Conservation (phyloP, 371 early-diverging fungal genomes). For the Basidiobolus meristosporus region DNA sequence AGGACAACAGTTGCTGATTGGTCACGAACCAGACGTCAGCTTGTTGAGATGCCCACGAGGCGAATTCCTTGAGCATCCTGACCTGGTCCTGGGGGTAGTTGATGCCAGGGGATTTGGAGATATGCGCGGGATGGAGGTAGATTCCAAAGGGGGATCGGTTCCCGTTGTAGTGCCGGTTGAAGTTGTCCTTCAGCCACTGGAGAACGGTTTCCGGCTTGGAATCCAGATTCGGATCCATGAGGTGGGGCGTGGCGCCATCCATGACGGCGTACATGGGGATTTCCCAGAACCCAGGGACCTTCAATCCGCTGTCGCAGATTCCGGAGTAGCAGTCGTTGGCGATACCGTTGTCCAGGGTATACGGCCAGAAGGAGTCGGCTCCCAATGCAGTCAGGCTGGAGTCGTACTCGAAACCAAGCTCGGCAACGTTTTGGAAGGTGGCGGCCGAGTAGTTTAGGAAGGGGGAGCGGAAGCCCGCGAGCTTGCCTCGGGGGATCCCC, state of each 20-base stretch:
- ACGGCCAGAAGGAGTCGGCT: conserved; percentile 45
- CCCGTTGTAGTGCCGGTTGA: conserved; percentile 38
- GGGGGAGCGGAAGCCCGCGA: conserved; percentile 51
- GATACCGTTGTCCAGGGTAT: conserved; percentile 50
- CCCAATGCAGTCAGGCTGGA: conserved; percentile 28
- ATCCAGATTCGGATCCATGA: conserved; percentile 51
- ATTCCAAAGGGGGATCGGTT: conserved; percentile 48
- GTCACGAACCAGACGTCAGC: conserved; percentile 47
- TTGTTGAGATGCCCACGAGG: conserved; percentile 19
- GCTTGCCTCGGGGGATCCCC: conserved; percentile 40
- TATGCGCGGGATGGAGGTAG: conserved; percentile 21
- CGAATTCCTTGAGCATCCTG: conserved; percentile 19
- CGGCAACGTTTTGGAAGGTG: conserved; percentile 21
- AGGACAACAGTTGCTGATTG: conserved; percentile 36
- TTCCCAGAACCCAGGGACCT: conserved; percentile 49
- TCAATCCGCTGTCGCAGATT: conserved; percentile 25
- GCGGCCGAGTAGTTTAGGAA: conserved; percentile 42
- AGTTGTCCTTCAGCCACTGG: conserved; percentile 27
- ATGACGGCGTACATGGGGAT: conserved; percentile 31
- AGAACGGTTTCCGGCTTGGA: conserved; percentile 21
- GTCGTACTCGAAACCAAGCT: conserved; percentile 46
- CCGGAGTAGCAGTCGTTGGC: conserved; percentile 49
- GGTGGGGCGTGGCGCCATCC: conserved; percentile 18
- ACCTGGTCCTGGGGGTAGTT: conserved; percentile 13
- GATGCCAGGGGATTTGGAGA: conserved; percentile 16